Conservation (phyloP, 2,329 filamentous ascomycete genomes). For the Ascochyta fabae region DNA sequence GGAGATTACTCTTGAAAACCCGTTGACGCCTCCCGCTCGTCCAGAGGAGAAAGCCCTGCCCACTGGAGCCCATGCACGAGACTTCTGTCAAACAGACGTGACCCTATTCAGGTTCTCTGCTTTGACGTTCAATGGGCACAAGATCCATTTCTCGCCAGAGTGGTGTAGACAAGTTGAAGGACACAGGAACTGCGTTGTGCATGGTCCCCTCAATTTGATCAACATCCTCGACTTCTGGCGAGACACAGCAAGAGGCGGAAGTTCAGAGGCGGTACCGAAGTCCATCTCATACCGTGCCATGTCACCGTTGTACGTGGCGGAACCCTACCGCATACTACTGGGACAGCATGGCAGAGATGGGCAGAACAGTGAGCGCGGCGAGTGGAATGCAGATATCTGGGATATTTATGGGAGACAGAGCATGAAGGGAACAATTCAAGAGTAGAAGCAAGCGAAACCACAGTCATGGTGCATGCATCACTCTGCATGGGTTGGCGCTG, state of each 20-base stretch:
- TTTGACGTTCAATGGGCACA: constrained; percentile 90
- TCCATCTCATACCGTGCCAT: constrained; percentile 42
- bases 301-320: constrained; percentile 42
- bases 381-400: constrained; percentile 41
- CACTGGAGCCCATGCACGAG: constrained; percentile 46
- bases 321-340: constrained; percentile 40
- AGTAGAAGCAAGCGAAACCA: constrained; percentile 10
- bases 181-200: constrained; percentile 77
- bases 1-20: constrained; percentile 48
- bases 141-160: constrained; percentile 80
- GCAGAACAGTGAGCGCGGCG: neutral
- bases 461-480: no score
- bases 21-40: constrained; percentile 44
- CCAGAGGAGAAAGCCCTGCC: constrained; percentile 32
- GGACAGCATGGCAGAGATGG: constrained; percentile 1
- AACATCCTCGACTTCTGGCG: constrained; percentile 47
- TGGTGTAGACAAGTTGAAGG: constrained; percentile 77
- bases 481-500: no score
- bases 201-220: constrained; percentile 80
- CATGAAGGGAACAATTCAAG: constrained; percentile 40
- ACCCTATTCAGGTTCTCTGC: constrained; percentile 91
- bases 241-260: constrained; percentile 27
- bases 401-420: constrained; percentile 41
- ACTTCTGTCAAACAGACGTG: constrained; percentile 69
- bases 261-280: constrained; percentile 29